phyloP scores from a whole-genome alignment of 129 eudicot species.

The Centella asiatica region DNA sequence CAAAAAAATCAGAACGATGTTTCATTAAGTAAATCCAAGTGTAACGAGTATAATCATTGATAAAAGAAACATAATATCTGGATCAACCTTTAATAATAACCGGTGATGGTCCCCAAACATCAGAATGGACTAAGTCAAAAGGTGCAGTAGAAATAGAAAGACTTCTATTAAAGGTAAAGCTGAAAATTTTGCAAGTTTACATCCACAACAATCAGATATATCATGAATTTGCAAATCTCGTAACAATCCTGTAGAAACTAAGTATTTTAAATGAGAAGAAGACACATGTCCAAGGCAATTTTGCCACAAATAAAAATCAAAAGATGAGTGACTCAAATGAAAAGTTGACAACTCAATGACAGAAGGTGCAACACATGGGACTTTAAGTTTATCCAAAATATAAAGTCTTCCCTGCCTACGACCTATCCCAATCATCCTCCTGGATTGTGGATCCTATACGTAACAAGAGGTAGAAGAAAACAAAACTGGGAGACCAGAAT shows the following conservation, averaged over 20 bases:
- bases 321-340: background rate
- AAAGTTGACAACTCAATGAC: too few relatives aligned
- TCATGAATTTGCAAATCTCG: background rate
- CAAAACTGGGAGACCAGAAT: too few relatives aligned
- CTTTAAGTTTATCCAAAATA: background rate
- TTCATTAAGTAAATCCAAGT: too few relatives aligned
- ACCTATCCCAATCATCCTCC: conserved; percentile 11
- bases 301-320: background rate
- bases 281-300: background rate
- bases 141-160: background rate
- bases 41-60: too few relatives aligned
- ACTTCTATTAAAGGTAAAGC: conserved; percentile 4
- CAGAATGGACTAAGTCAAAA: background rate
- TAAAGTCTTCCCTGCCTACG: background rate
- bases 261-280: too few relatives aligned
- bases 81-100: too few relatives aligned
- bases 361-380: background rate
- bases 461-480: background rate
- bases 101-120: conserved; percentile 9
- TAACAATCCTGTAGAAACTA: background rate
- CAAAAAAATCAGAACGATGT: too few relatives aligned
- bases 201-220: conserved; percentile 7
- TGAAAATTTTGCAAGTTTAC: conserved; percentile 7
- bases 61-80: too few relatives aligned
- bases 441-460: conserved; percentile 3